phyloP scores from a whole-genome alignment of 2,329 filamentous ascomycete species.

The Aspergillus sergii region DNA sequence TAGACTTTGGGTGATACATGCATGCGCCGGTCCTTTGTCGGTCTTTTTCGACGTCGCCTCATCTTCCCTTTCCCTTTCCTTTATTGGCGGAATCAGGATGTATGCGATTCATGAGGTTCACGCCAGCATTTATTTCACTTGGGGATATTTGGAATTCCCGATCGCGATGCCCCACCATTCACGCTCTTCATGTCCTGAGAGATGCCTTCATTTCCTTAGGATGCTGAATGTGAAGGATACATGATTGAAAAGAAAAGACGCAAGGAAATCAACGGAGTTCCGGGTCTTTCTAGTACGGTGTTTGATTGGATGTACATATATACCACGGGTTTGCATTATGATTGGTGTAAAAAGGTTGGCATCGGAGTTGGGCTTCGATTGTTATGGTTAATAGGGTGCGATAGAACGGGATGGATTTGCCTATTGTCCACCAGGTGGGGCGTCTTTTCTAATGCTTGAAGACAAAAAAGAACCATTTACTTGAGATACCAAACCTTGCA shows the following conservation, averaged over 20 bases:
- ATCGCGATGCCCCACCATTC: neutral
- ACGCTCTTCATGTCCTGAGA: neutral
- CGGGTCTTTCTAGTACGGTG: neutral
- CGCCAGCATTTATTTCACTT: neutral
- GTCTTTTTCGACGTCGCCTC: neutral
- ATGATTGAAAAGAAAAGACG: neutral
- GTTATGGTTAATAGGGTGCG: neutral
- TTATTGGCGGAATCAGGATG: neutral
- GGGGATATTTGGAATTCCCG: neutral
- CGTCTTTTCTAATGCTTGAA: neutral
- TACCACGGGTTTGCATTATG: constrained; percentile 2
- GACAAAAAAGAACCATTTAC: neutral
- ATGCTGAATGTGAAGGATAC: neutral
- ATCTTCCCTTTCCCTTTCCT: neutral
- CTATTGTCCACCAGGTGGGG: neutral
- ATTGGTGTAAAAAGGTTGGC: neutral
- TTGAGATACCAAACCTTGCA: neutral
- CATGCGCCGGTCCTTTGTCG: neutral
- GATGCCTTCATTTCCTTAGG: too few relatives aligned
- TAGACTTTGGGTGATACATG: neutral
- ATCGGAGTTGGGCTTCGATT: neutral
- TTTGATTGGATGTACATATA: neutral
- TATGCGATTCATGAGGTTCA: neutral
- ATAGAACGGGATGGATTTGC: constrained; percentile 2
- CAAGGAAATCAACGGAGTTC: neutral